These are phyloP conservation scores for Dicorynia guianensis DNA, from an alignment of 306 rosid species.

Conservation along the genomic window DNA sequence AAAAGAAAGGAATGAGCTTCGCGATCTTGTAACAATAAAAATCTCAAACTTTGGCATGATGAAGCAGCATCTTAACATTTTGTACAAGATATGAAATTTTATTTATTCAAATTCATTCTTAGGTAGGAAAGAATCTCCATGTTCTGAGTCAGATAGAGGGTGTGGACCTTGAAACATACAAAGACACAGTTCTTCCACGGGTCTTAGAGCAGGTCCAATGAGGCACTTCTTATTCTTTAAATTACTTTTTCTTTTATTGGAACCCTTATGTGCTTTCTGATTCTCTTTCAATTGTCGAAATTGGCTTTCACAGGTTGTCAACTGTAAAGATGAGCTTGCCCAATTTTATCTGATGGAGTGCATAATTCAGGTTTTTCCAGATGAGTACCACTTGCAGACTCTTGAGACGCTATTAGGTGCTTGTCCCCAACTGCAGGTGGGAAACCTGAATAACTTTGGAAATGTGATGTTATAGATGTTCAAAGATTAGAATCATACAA, in stretches of 20 bases:
- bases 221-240: conserved; percentile 37
- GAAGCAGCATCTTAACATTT: conserved; percentile 37
- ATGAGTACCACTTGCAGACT: conserved; percentile 91
- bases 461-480: conserved; percentile 24
- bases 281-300: conserved; percentile 40
- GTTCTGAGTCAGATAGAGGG: conserved; percentile 95
- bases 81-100: conserved; percentile 37
- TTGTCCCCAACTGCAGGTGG: conserved; percentile 94
- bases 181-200: conserved; percentile 88
- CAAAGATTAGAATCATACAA: conserved; percentile 26
- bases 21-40: conserved; percentile 77
- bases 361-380: conserved; percentile 97
- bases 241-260: neutral
- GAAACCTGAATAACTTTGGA: conserved; percentile 10
- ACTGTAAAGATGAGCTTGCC: conserved; percentile 95
- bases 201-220: conserved; percentile 87
- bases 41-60: conserved; percentile 44
- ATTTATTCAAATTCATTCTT: conserved; percentile 37
- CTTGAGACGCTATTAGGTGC: conserved; percentile 88
- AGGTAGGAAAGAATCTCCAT: conserved; percentile 96
- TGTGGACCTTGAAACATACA: conserved; percentile 90
- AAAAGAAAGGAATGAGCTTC: conserved; percentile 94
- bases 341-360: conserved; percentile 97
- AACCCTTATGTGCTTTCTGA: conserved; percentile 34
- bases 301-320: conserved; percentile 77